phyloP scores from a whole-genome alignment of 2,329 filamentous ascomycete species.

The Neopestalotiopsis rosae region DNA sequence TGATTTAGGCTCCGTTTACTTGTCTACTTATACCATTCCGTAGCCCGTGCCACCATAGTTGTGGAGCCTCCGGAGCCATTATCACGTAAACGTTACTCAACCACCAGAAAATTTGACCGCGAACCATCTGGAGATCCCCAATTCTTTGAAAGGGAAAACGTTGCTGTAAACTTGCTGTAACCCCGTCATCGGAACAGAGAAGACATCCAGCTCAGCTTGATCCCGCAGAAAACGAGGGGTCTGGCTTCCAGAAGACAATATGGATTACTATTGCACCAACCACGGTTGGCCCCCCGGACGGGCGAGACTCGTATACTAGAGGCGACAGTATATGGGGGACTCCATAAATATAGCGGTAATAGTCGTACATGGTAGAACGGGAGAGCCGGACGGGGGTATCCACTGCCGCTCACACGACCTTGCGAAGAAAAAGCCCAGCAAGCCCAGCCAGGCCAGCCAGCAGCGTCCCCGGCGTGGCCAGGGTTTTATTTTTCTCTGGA shows the following conservation, averaged over 20 bases:
- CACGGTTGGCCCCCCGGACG: slow-evolving; percentile 2
- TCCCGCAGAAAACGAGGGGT: not conserved
- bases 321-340: not conserved
- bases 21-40: slow-evolving; percentile 10
- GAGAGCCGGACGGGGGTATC: not conserved
- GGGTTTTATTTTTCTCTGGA: not conserved
- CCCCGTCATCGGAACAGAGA: slow-evolving; percentile 5
- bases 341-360: not conserved
- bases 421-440: not conserved
- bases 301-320: not conserved
- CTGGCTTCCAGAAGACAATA: not conserved
- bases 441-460: too few relatives aligned
- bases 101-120: not conserved
- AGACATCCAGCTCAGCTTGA: not conserved
- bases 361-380: not conserved
- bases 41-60: slow-evolving; percentile 1
- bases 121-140: not conserved
- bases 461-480: slow-evolving; percentile 4
- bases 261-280: slow-evolving; percentile 8
- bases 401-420: not conserved
- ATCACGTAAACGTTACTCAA: slow-evolving; percentile 17
- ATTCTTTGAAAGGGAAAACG: not conserved
- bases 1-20: not conserved
- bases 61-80: slow-evolving; percentile 13
- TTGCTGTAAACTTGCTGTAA: not conserved